Conservation (phyloP, 352 stramenopile genomes). For the Phytophthora rubi region DNA sequence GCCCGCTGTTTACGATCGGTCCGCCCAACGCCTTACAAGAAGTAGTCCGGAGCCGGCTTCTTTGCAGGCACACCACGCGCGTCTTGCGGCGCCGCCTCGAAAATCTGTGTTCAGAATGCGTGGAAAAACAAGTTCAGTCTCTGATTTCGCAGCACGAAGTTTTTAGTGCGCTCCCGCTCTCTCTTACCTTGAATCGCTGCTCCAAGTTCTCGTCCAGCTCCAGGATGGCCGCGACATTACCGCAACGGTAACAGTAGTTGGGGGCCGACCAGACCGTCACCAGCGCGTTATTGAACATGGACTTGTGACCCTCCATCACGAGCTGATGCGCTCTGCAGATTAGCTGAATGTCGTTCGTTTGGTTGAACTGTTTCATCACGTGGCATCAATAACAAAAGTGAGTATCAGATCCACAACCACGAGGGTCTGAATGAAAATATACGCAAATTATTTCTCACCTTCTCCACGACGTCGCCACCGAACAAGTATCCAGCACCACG, state of each 20-base stretch:
- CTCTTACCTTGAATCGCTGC: constrained; percentile 83
- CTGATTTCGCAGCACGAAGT: constrained; percentile 13
- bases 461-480: constrained; percentile 97
- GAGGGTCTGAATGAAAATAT: background rate
- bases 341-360: constrained; percentile 97
- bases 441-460: constrained; percentile 48
- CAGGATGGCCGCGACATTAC: constrained; percentile 98
- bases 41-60: constrained; percentile 99
- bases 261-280: constrained; percentile 99
- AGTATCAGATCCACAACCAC: background rate
- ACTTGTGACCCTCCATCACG: constrained; percentile 92
- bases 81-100: constrained; percentile 98
- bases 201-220: constrained; percentile 98
- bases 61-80: constrained; percentile 96
- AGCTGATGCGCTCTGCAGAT: constrained; percentile 99
- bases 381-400: constrained; percentile 9
- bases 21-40: constrained; percentile 88
- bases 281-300: constrained; percentile 98
- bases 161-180: background rate
- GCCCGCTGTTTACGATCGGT: constrained; percentile 36
- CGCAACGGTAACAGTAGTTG: constrained; percentile 99
- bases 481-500: constrained; percentile 98
- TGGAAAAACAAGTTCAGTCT: constrained; percentile 21
- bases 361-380: constrained; percentile 91
- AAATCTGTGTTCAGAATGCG: constrained; percentile 83